Evolutionary conservation across 768 basidiomycete species (phyloP), one percentile per base, ranked within the genome.

Genomic region (Termitomyces sp.): DNA sequence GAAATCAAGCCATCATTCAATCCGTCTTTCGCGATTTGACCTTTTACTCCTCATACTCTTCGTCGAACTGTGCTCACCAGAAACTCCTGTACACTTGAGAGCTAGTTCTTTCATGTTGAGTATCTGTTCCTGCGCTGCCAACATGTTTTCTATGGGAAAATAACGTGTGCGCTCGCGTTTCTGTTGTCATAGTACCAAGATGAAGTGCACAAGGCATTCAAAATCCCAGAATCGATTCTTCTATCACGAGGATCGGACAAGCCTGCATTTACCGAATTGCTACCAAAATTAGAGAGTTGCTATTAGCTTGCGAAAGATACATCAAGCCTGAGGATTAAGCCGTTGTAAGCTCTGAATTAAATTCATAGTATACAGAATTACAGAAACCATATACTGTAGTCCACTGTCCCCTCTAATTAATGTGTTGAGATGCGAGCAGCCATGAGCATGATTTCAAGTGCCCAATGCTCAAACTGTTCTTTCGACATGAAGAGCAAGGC

Each of bases 401-500:
- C 37, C 28, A 15, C 10, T 18, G 28, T 50, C 33, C 8, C 31
- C 29, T 52, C 36, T 47, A 42, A 37, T 54, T 41, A 53, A 20
- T 50, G 61, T 51, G 66, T 58, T 56, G 69, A 65, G 46, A 81
- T 54, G 24, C 75, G 77, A 31, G 82, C 71, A 36, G 73, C 73
- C 42, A 87, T 58, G 24, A 85, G 70, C 78, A 92, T 85, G 58
- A 94, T 81, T 13, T 79, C 72, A 55, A 93, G 75, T 1, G 92
- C 87, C 82, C 89, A 96, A 4, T 83, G 83, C 69, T 99, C 97
- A 65, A 99, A 95, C 67, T 94, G 91, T 66, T 98, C 96, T 73
- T 99, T 99, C 62, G 94, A 92, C 77, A 96, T 89, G 78, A 99
- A 99, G 54, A 98, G 74, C 62, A 99, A 78, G 2, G 94, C 96